Evolutionary conservation across 106 monocot genomes (phyloP).

Genomic region (Dendrobium huoshanense): DNA sequence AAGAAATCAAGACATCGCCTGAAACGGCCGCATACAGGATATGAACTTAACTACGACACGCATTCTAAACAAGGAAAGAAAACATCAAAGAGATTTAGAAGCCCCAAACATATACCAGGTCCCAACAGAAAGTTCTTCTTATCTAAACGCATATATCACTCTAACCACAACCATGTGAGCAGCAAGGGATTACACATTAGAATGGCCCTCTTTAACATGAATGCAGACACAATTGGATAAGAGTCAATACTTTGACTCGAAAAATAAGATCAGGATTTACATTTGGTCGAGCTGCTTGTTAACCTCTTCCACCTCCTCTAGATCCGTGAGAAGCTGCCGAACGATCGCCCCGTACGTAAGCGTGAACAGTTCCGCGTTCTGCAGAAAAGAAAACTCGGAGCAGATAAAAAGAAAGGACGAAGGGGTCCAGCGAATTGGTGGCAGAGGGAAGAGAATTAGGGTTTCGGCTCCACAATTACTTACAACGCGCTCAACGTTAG

Average conservation of each 20-base stretch:
- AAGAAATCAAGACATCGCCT: background rate
- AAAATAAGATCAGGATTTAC: conserved; percentile 22
- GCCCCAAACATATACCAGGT: background rate
- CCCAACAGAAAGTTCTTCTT: background rate
- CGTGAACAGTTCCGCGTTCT: conserved; percentile 99
- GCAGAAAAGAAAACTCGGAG: background rate
- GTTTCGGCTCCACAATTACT: conserved; percentile 9
- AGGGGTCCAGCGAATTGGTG: background rate
- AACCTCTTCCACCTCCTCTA: conserved; percentile 98
- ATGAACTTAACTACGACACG: background rate
- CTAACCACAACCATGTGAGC: background rate
- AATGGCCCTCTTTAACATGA: background rate
- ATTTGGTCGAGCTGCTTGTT: conserved; percentile 99
- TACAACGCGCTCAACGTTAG: conserved; percentile 90
- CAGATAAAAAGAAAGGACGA: background rate
- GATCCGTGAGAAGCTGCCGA: conserved; percentile 93
- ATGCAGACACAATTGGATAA: background rate
- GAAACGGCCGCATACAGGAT: background rate
- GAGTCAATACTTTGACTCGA: background rate
- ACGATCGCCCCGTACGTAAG: conserved; percentile 97
- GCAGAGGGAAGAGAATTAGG: background rate
- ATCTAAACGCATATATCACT: background rate
- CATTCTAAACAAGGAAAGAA: background rate
- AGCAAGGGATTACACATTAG: background rate
- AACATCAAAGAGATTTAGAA: background rate